Evolutionary conservation across 2,329 filamentous ascomycete species (phyloP).

Genomic region (Cladosporium colombiae): DNA sequence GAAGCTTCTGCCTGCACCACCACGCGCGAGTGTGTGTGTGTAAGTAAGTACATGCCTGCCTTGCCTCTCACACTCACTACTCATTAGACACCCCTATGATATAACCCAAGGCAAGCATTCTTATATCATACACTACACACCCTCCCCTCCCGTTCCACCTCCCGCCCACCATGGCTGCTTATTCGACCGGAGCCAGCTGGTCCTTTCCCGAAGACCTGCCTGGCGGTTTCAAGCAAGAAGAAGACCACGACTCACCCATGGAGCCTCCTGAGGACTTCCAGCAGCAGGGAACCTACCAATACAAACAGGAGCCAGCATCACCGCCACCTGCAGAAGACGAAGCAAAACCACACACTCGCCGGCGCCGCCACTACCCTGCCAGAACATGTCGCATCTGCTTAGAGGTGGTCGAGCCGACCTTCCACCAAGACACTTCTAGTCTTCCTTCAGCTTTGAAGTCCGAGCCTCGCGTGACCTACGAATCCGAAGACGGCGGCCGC

Average conservation of each 20-base stretch:
- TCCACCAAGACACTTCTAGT: conserved; percentile 48
- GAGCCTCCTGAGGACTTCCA: conserved; percentile 21
- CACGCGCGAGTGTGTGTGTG: not conserved
- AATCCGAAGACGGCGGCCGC: conserved; percentile 70
- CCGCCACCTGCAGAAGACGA: conserved; percentile 20
- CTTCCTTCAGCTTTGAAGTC: conserved; percentile 58
- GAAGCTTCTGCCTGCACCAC: conserved; percentile 14
- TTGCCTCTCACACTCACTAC: not conserved
- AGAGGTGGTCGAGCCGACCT: conserved; percentile 67
- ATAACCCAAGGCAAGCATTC: conserved; percentile 13
- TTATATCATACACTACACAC: not conserved
- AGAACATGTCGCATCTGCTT: conserved; percentile 88
- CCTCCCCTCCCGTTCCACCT: not conserved
- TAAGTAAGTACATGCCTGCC: not conserved
- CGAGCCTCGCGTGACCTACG: conserved; percentile 64
- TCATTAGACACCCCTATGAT: conserved; percentile 5
- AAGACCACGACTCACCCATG: conserved; percentile 22
- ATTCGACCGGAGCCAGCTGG: conserved; percentile 46
- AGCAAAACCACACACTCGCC: conserved; percentile 26
- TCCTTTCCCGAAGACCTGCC: conserved; percentile 50
- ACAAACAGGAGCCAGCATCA: conserved; percentile 22
- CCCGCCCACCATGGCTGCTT: conserved; percentile 42
- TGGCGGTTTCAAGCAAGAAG: conserved; percentile 32
- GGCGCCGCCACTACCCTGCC: conserved; percentile 61
- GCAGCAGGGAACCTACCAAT: conserved; percentile 13